A percentile compares a stretch with the other conserved stretches of the same genome.
phyloP scores from a whole-genome alignment of 495 filamentous ascomycete genomes.

The Aspergillus bridgeri region DNA sequence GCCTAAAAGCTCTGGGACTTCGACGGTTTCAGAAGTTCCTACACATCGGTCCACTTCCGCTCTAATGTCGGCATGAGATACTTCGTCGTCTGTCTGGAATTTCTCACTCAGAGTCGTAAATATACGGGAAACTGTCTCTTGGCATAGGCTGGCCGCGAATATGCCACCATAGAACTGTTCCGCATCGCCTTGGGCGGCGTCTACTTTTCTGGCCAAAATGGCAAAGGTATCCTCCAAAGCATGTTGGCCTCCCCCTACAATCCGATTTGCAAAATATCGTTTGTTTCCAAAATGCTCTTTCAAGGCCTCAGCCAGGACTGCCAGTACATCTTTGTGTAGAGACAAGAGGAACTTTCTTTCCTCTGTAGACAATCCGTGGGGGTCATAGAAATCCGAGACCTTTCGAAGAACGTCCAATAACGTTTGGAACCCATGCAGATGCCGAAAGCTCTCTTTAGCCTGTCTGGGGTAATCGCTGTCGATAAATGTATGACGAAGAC shows the following conservation, averaged over 20 bases:
- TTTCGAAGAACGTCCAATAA: slow-evolving; percentile 65
- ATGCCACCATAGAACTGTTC: slow-evolving; percentile 81
- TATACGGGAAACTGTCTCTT: slow-evolving; percentile 58
- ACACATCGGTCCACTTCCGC: slow-evolving; percentile 33
- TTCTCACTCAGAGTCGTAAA: slow-evolving; percentile 34
- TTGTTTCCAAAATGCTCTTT: slow-evolving; percentile 81
- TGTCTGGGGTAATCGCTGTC: slow-evolving; percentile 44
- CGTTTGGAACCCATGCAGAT: slow-evolving; percentile 73
- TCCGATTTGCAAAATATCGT: slow-evolving; percentile 73
- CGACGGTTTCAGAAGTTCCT: slow-evolving; percentile 40
- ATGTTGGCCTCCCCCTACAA: slow-evolving; percentile 72
- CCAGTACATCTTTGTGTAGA: slow-evolving; percentile 66
- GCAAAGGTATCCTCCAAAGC: slow-evolving; percentile 67
- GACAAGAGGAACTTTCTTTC: slow-evolving; percentile 63
- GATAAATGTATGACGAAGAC: slow-evolving; percentile 56
- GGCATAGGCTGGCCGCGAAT: slow-evolving; percentile 77
- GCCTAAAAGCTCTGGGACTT: slow-evolving; percentile 39
- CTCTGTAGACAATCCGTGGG: slow-evolving; percentile 43
- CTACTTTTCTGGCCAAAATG: slow-evolving; percentile 55
- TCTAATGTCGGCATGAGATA: slow-evolving; percentile 23
- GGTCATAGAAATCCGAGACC: slow-evolving; percentile 69
- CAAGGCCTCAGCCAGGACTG: slow-evolving; percentile 71
- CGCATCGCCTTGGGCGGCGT: slow-evolving; percentile 51
- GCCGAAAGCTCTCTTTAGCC: slow-evolving; percentile 77
- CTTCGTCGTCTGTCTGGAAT: slow-evolving; percentile 13